Conservation (phyloP, 2,329 filamentous ascomycete genomes). For the Fusarium pininemorale region DNA sequence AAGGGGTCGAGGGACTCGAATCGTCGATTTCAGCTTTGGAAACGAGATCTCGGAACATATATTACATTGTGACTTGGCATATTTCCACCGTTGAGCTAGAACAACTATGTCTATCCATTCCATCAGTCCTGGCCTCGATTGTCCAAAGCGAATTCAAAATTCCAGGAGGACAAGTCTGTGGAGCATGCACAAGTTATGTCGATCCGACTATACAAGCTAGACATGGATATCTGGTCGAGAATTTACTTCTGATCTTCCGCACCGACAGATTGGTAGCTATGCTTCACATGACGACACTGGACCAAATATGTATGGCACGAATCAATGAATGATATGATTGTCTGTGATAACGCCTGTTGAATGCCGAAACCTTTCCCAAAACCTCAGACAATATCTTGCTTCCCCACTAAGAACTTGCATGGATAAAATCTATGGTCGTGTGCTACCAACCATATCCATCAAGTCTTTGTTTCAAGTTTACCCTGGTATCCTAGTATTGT, state of each 20-base stretch:
- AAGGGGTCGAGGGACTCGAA: background rate
- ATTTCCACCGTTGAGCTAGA: background rate
- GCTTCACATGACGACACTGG: background rate
- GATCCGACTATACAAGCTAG: background rate
- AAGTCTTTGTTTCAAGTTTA: background rate
- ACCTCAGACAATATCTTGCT: background rate
- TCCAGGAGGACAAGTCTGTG: background rate
- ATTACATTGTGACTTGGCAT: background rate
- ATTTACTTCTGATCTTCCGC: background rate
- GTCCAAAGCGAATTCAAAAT: background rate
- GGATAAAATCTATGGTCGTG: background rate
- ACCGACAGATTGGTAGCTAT: background rate
- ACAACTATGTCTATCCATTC: slow-evolving; percentile 1
- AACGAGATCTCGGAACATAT: background rate
- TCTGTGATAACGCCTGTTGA: background rate
- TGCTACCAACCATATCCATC: background rate
- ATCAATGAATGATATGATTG: background rate
- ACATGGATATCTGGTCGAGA: slow-evolving; percentile 13
- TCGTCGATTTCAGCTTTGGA: slow-evolving; percentile 11
- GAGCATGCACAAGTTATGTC: background rate
- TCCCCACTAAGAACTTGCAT: background rate
- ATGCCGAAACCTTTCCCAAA: background rate
- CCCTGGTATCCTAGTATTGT: background rate
- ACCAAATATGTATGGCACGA: background rate
- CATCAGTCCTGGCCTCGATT: background rate